phyloP scores from a whole-genome alignment of 768 basidiomycete genomes.

The Russula olivacea region DNA sequence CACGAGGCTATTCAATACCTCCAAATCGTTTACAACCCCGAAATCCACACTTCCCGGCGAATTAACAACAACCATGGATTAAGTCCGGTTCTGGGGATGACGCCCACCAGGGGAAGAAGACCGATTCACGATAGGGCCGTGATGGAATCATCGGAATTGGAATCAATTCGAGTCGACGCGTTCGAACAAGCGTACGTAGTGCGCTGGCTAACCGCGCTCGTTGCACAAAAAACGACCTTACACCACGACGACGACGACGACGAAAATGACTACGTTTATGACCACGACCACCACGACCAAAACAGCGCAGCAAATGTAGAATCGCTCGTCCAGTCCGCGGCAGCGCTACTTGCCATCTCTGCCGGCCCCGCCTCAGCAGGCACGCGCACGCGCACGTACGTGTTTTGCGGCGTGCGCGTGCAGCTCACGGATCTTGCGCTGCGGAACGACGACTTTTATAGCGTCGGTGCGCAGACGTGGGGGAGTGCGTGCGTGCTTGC shows the following conservation, averaged over 20 bases:
- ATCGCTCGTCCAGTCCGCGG: conserved; percentile 45
- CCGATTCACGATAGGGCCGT: conserved; percentile 12
- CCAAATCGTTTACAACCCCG: conserved; percentile 51
- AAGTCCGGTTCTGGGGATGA: not conserved
- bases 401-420: conserved; percentile 41
- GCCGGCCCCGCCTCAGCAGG: conserved; percentile 63
- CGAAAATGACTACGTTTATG: not conserved
- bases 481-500: conserved; percentile 78
- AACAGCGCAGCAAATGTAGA: conserved; percentile 27
- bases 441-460: conserved; percentile 60
- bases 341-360: conserved; percentile 57
- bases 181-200: conserved; percentile 69
- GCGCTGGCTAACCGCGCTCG: conserved; percentile 67
- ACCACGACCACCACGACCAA: not conserved
- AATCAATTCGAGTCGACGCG: conserved; percentile 45
- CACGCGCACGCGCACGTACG: conserved; percentile 45
- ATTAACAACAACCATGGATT: conserved; percentile 3
- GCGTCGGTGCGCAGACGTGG: conserved; percentile 87
- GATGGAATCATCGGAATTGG: conserved; percentile 29
- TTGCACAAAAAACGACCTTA: conserved; percentile 29
- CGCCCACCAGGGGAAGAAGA: not conserved
- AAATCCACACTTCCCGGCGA: conserved; percentile 53
- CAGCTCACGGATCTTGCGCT: conserved; percentile 62
- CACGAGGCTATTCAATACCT: conserved; percentile 46
- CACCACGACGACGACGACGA: not conserved